Evolutionary conservation across 2,329 filamentous ascomycete species (phyloP), one percentile per base, ranked within the genome.

Genomic region (Phaeosphaeriaceae sp.): DNA sequence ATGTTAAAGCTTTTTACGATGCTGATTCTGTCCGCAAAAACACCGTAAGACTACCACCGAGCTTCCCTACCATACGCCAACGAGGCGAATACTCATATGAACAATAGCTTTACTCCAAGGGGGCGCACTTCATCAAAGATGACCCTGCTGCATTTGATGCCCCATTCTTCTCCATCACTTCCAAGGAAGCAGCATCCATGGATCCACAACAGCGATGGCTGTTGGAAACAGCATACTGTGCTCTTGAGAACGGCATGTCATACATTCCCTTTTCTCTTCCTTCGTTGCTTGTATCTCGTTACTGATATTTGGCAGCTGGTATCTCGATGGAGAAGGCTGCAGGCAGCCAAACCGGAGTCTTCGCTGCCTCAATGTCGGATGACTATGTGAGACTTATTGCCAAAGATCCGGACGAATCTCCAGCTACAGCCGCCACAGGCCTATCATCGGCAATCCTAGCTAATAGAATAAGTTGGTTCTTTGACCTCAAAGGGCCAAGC

Each of bases 181-280:
- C 26, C 9, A 42, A 33, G n/a, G 39, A 42, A 13, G 39, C 39
- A 7, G 16, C 39, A 2, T 11, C 39, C 11, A 42, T 42, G 39
- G 39, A 68, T 28, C 63, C 64, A 4, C 48, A 59, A 28, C 57
- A 61, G 6, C 46, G 61, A 4, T 23, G 42, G 4, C 40, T 63
- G 4, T 37, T 68, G 7, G 64, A 68, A 35, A 50, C 48, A 2
- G 39, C 51, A n/a, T 66, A 61, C 38, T 50, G 57, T 18, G 62
- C 62, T 5, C 15, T 67, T 4, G 64, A 67, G 23, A 60, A 61
- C 47, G 40, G 39, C 33, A 4, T 3, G 29, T 20, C 13, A 9
- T 15, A 33, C 11, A 6, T 12, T 15, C 15, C 15, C 12, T 5
- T n/a, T 9, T 15, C 15, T 3, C 9, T 30, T 18, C 7, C n/a